These are phyloP conservation scores for Hexamita inflata DNA, from an alignment of 208 protist species.

Conservation along the genomic window DNA sequence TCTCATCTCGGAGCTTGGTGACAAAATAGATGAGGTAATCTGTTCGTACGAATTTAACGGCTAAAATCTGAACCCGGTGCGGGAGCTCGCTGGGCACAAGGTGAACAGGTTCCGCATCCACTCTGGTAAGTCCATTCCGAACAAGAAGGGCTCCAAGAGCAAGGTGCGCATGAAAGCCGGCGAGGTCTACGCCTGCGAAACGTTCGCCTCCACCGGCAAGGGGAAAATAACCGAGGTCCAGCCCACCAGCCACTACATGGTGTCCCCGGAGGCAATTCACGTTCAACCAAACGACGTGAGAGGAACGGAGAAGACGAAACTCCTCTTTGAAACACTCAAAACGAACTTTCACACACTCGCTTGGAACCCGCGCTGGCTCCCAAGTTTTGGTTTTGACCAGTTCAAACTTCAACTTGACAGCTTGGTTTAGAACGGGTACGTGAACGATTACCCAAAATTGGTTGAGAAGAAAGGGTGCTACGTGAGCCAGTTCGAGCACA, in stretches of 20 bases:
- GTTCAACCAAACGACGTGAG: background rate
- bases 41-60: conserved; percentile 50
- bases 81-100: conserved; percentile 93
- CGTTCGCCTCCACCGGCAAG: conserved; percentile 89
- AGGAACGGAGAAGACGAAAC: background rate
- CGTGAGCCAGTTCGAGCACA: conserved; percentile 45
- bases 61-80: conserved; percentile 63
- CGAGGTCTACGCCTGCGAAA: conserved; percentile 98
- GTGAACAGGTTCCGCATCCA: conserved; percentile 59
- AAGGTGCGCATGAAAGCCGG: conserved; percentile 57
- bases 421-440: conserved; percentile 23
- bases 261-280: background rate
- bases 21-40: conserved; percentile 51
- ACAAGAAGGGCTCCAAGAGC: conserved; percentile 68
- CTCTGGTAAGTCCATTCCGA: conserved; percentile 94
- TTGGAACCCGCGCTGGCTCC: conserved; percentile 29
- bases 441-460: conserved; percentile 42
- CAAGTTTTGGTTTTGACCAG: background rate
- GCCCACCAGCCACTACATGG: conserved; percentile 40
- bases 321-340: conserved; percentile 6
- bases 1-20: conserved; percentile 33
- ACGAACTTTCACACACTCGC: conserved; percentile 33
- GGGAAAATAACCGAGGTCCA: conserved; percentile 38
- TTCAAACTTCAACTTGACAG: background rate
- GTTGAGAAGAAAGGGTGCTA: conserved; percentile 27